A percentile compares a stretch with the other conserved stretches of the same genome.
These are phyloP conservation scores for Neurospora sublineolata DNA, from an alignment of 495 filamentous ascomycete genomes.

Conservation along the genomic window DNA sequence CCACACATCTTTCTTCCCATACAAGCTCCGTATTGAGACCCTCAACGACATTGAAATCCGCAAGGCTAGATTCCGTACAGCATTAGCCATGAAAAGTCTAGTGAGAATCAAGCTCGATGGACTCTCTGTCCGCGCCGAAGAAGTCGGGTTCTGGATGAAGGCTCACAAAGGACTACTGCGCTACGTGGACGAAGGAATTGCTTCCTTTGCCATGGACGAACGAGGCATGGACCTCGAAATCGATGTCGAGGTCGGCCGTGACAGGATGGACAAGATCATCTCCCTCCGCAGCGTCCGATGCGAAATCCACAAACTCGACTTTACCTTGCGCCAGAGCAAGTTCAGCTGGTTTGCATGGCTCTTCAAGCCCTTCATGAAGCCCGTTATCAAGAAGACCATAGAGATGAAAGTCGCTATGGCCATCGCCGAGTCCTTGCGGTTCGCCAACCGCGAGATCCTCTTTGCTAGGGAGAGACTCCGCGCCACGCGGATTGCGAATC, in stretches of 20 bases:
- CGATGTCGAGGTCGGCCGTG: conserved; percentile 67
- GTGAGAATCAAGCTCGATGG: conserved; percentile 69
- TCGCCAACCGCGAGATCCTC: conserved; percentile 71
- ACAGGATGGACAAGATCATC: conserved; percentile 67
- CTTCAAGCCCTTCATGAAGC: conserved; percentile 73
- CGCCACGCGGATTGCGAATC: conserved; percentile 72
- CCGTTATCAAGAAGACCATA: conserved; percentile 63
- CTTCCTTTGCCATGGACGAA: conserved; percentile 71
- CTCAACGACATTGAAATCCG: conserved; percentile 77
- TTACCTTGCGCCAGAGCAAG: conserved; percentile 59
- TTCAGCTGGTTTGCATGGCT: conserved; percentile 71
- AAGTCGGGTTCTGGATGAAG: conserved; percentile 66
- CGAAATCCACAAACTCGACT: conserved; percentile 76
- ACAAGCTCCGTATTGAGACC: conserved; percentile 66
- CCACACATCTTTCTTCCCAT: conserved; percentile 78
- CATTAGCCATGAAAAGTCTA: conserved; percentile 52
- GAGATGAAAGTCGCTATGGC: conserved; percentile 65
- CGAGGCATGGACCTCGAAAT: conserved; percentile 77
- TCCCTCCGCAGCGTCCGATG: conserved; percentile 65
- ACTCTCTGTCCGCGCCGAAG: conserved; percentile 67
- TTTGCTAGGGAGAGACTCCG: conserved; percentile 78
- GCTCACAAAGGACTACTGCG: conserved; percentile 56
- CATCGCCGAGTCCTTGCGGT: conserved; percentile 56
- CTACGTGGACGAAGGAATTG: conserved; percentile 71
- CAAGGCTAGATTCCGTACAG: conserved; percentile 63